Base-by-base conservation (phyloP, 1,284 basidiomycete genomes). In the Quambalaria eucalypti region DNA sequence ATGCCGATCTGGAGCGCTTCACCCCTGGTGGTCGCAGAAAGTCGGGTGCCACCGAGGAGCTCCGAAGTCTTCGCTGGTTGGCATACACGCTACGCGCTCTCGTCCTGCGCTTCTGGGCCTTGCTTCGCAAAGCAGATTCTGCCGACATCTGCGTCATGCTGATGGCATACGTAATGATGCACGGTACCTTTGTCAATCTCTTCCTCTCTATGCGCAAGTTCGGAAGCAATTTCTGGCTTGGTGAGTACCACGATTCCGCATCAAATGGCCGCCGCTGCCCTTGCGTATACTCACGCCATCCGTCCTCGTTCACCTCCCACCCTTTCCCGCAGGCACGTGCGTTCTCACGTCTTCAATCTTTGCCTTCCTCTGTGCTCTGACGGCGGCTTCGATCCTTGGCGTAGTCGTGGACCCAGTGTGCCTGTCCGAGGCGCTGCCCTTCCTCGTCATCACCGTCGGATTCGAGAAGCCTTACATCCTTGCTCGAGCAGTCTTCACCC, bases 381-480 rank as follows among this genome's bases (percentile, higher is more conserved):
- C 92, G 16, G 80, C 89, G 29, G 90, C 91, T 2, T 85, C 88
- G 76, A 81, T 86, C 47, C 80, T 95, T 58, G 81, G 83, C 62
- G 89, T 98, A 54, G 86, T 86, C 6, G 86, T 98, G 66, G 91
- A 98, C 76, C 90, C 90, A 1, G 86, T 98, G 55, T 85, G 87
- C 16, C 81, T 98, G 30, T 91, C 89, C 14, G 95, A 98, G 77
- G 92, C 93, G 0, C 81, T 98, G 1, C 93, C 93, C 0, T 98
- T 98, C 84, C 81, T 98, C 36, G 92, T 98, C 42, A 95, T 95
- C 77, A 93, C 90, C 0, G 86, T 98, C 55, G 93, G 93, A 12
- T 98, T 97, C 74, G 93, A 98, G 78, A 98, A 98, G 78, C 93
- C 92, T 0, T 86, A 92, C 57, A 83, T 89, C 10, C 84, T 98